Evolutionary conservation across 768 basidiomycete species (phyloP).

Genomic region (Pleurotus tuber-regium): DNA sequence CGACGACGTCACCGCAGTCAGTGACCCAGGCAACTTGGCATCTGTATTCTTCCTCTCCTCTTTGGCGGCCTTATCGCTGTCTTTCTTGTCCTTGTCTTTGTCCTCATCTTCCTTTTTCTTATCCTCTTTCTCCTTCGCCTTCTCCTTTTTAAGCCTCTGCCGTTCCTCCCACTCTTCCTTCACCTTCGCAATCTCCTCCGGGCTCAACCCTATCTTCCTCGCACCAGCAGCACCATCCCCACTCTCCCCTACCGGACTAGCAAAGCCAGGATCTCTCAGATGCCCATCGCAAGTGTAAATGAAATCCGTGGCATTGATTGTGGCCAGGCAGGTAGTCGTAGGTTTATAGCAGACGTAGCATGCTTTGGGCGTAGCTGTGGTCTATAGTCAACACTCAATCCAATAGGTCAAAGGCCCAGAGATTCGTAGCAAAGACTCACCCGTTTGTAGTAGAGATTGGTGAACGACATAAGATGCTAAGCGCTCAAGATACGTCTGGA

Average conservation of each 20-base stretch:
- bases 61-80: constrained; percentile 33
- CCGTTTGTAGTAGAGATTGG: constrained; percentile 87
- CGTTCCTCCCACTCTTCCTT: constrained; percentile 80
- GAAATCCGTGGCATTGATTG: constrained; percentile 80
- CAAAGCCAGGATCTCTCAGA: constrained; percentile 77
- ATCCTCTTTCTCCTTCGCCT: constrained; percentile 48
- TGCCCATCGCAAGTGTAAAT: constrained; percentile 83
- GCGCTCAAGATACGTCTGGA: background rate
- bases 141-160: constrained; percentile 59
- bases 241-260: constrained; percentile 43
- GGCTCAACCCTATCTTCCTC: constrained; percentile 41
- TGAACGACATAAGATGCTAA: constrained; percentile 55
- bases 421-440: constrained; percentile 41
- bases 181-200: constrained; percentile 75
- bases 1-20: constrained; percentile 26
- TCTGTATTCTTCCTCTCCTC: constrained; percentile 28
- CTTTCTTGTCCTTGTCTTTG: constrained; percentile 36
- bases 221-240: constrained; percentile 27
- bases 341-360: constrained; percentile 82
- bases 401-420: background rate
- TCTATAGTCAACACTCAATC: constrained; percentile 38
- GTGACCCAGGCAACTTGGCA: constrained; percentile 27
- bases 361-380: constrained; percentile 71
- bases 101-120: constrained; percentile 40
- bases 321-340: constrained; percentile 82